Evolutionary conservation across 495 filamentous ascomycete species (phyloP).

Genomic region (Barbatosphaeria neglecta): DNA sequence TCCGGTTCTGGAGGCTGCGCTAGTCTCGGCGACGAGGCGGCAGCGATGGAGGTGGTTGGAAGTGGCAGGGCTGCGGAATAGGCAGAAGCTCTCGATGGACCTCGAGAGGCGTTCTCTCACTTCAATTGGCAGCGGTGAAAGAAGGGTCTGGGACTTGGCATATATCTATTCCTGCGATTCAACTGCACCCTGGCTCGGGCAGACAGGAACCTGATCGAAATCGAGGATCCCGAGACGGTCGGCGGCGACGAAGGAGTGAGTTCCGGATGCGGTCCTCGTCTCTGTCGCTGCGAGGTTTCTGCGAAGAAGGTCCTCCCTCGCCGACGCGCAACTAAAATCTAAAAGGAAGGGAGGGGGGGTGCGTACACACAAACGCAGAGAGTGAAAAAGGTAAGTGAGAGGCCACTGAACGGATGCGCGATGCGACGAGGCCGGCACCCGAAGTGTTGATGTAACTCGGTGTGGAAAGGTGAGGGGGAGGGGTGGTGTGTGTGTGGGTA

Average conservation of each 20-base stretch:
- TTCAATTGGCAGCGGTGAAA: conserved; percentile 4
- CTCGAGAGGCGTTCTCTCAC: background rate
- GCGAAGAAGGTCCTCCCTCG: conserved; percentile 16
- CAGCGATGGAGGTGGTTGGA: conserved; percentile 3
- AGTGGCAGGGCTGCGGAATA: conserved; percentile 5
- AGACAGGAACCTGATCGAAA: conserved; percentile 23
- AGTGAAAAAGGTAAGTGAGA: background rate
- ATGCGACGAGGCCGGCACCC: conserved; percentile 14
- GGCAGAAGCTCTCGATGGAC: background rate
- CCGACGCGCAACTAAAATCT: conserved; percentile 15
- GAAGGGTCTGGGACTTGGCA: conserved; percentile 6
- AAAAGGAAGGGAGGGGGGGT: conserved; percentile 21
- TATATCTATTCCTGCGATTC: conserved; percentile 10
- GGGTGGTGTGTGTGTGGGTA: conserved; percentile 16
- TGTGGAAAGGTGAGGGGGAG: conserved; percentile 12
- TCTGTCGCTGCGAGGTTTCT: background rate
- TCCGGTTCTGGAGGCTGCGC: too few relatives aligned
- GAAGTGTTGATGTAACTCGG: conserved; percentile 18
- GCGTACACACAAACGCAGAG: conserved; percentile 25
- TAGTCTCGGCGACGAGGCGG: background rate
- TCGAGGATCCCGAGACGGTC: conserved; percentile 10
- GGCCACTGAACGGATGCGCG: conserved; percentile 11
- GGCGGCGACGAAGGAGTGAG: conserved; percentile 18
- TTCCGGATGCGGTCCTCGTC: conserved; percentile 11
- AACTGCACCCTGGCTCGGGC: conserved; percentile 24